Percentiles rank a stretch among this genome's conserved stretches.
These are phyloP conservation scores for Neocallimastix lanati DNA, from an alignment of 192 early-diverging fungal species.

Conservation along the genomic window DNA sequence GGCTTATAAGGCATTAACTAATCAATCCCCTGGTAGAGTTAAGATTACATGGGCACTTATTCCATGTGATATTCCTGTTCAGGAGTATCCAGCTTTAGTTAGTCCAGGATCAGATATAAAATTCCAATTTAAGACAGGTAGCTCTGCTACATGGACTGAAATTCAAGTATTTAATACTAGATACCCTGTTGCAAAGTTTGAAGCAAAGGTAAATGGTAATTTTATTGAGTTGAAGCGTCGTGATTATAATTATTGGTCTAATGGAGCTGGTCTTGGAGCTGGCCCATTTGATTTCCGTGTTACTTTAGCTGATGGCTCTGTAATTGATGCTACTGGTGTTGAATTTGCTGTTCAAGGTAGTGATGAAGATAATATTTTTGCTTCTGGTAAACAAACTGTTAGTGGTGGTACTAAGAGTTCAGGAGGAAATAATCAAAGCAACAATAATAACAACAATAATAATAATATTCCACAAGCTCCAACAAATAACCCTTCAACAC, in stretches of 20 bases:
- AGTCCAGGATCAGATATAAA: neutral
- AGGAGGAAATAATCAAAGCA: no score
- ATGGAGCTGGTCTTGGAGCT: neutral
- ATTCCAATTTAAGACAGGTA: neutral
- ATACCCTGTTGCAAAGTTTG: neutral
- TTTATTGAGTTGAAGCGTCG: neutral
- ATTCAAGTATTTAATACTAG: neutral
- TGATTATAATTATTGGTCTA: neutral
- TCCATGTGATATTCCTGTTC: neutral
- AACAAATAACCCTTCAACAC: no score
- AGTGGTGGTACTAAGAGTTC: neutral
- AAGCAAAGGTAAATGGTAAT: neutral
- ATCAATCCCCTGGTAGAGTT: neutral
- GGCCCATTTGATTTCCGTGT: no score
- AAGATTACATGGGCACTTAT: neutral
- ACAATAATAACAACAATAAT: no score
- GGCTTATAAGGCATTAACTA: neutral
- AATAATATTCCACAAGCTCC: no score
- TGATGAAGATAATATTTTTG: neutral
- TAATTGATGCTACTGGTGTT: neutral
- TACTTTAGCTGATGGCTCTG: neutral
- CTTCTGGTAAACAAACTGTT: neutral
- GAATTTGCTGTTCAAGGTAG: neutral
- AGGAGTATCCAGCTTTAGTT: neutral
- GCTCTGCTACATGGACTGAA: neutral